Evolutionary conservation across 805 yeast genomes (phyloP), one percentile per base, ranked within the genome.

Genomic region (Lipomyces spencermartinsiae): DNA sequence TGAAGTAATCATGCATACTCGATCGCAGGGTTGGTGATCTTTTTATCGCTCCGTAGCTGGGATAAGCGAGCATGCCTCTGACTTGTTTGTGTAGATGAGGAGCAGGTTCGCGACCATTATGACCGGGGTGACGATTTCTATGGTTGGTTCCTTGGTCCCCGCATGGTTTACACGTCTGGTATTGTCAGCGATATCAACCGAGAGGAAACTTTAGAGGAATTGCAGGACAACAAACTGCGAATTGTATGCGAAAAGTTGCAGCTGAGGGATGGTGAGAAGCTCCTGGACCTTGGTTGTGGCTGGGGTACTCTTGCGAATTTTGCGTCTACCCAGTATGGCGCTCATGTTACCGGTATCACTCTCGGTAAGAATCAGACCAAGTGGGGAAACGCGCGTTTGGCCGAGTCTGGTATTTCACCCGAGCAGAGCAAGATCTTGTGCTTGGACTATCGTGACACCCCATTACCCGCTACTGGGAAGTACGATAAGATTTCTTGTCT

Each of bases 61-160:
- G 29, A 25, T 3, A 25, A 25, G 29, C 22, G 10, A 43, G 10
- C 22, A 16, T 43, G 16, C 49, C 16, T 16, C 49, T 43, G 22
- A 43, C 49, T n/a, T 14, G 10, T n/a, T 43, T 22, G 14, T 56
- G 16, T 33, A 65, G 97, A 93, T 78, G 97, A 92, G 82, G 97
- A 92, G 81, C 97, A 92, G 81, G 97, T 92, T 66, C 88, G 97
- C 80, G 97, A 90, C 76, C 97, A 92, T 82, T 92, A 92, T 79
- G 97, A 93, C 83, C 90, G 97, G 75, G 97, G 97, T 80, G 97
- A 92, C 78, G 97, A 93, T 80, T 92, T 92, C 80, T 93, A 93
- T 85, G 82, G 93, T 65, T 92, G 96, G 96, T 92, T 92, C 83
- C 83, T 92, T 74, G 97, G 97, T 69, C 95, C 97, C 71, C 88